Evolutionary conservation across 495 filamentous ascomycete species (phyloP), one percentile per base, ranked within the genome.

Genomic region (Beverwykella pulmonaria): DNA sequence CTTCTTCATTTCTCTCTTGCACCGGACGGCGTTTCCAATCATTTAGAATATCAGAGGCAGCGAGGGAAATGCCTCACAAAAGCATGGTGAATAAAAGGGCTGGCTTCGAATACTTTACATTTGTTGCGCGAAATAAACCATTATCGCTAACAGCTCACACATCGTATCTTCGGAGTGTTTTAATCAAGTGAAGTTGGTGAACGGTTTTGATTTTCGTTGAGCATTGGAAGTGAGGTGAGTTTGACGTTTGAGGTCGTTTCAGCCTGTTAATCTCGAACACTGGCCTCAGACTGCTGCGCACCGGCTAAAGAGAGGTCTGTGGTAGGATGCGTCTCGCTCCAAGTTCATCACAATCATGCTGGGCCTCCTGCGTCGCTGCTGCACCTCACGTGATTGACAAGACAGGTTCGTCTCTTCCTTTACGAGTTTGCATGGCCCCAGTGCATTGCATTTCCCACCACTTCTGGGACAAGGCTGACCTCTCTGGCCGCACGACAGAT

Each of bases 271-370:
- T 29, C 30, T 67, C 64, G 50, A 56, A 67, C 64, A 57, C 34
- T 29, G 14, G 44, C 64, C 44, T 46, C 55, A 62, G 25, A 49
- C 36, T 27, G 6, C 52, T 12, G 49, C 36, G 50, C 64, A 59
- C 58, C 58, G 64, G 64, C 30, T 67, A 67, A 67, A 67, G 36
- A 4, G 29, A 19, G 50, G 27, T 56, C 56, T 61, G 58, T 56
- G 64, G 36, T 54, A 27, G 39, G 50, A 49, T 55, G 57, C 64
- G 49, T 61, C 49, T 56, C 34, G 50, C 9, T 61, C 57, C 34
- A 36, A 61, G 34, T 8, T 27, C 49, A 34, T 62, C 50, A 48
- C 49, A 55, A 23, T 67, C 49, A 67, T 59, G 63, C 55, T 17
- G 26, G 27, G n/a, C n/a, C 32, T 26, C 48, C 44, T 39, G 15